Conservation (phyloP, 176 grass and related monocot species). For the Metroxylon sagu region DNA sequence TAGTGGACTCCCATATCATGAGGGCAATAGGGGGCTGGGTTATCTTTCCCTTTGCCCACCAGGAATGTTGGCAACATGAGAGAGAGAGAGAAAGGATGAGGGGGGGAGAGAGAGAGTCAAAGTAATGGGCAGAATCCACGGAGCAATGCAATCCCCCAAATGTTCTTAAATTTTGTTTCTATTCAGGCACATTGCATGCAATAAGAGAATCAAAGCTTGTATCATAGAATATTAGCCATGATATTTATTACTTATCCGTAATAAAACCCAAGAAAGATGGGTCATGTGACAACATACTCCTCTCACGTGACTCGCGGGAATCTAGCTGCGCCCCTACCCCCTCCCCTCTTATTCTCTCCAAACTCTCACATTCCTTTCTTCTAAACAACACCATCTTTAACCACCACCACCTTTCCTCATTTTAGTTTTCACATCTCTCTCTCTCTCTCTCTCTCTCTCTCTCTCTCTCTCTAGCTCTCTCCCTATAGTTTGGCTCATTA, state of each 20-base stretch:
- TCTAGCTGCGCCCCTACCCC: background rate
- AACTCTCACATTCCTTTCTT: background rate
- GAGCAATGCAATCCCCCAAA: no score
- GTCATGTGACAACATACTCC: background rate
- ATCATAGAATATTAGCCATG: background rate
- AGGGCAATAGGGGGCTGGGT: no score
- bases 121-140: no score
- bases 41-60: no score
- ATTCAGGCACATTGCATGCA: background rate
- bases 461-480: background rate
- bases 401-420: no score
- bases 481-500: background rate
- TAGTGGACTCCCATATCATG: no score
- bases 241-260: no score
- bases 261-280: background rate
- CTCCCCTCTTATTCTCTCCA: background rate
- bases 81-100: no score
- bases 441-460: background rate
- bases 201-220: background rate
- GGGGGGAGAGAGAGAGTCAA: no score
- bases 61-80: no score
- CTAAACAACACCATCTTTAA: background rate
- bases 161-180: no score
- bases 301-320: background rate
- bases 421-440: no score